These are phyloP conservation scores for Aspergillus ellipticus DNA, from an alignment of 495 filamentous ascomycete genomes.

Conservation along the genomic window DNA sequence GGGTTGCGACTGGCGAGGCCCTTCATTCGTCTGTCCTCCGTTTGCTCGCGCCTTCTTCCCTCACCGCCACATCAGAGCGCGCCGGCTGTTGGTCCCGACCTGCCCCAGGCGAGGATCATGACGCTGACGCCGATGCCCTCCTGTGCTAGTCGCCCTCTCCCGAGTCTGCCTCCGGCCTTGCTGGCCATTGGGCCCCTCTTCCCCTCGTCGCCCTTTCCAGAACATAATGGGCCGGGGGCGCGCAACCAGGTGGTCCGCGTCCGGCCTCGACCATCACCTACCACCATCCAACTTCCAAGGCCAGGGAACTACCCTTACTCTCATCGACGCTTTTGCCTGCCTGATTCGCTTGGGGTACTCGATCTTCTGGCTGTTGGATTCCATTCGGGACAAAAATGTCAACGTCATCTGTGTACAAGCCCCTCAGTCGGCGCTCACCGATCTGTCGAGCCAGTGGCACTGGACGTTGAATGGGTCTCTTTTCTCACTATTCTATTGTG, in stretches of 20 bases:
- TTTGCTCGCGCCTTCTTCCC: conserved; percentile 23
- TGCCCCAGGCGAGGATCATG: not conserved
- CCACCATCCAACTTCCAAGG: not conserved
- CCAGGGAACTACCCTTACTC: not conserved
- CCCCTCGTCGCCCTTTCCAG: conserved; percentile 15
- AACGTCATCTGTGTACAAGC: conserved; percentile 4
- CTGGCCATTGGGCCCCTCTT: conserved; percentile 20
- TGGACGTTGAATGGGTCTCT: not conserved
- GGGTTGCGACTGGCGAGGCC: conserved; percentile 25
- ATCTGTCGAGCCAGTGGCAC: not conserved
- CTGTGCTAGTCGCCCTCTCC: conserved; percentile 20
- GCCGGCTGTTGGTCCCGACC: not conserved
- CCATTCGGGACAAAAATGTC: not conserved
- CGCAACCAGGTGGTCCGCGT: conserved; percentile 7
- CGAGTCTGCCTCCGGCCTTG: conserved; percentile 25
- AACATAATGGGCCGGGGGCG: conserved; percentile 12
- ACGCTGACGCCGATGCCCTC: not conserved
- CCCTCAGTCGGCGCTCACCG: not conserved
- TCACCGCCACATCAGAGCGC: conserved; percentile 42
- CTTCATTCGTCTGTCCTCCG: conserved; percentile 31
- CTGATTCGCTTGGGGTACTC: conserved; percentile 2
- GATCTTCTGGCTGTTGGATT: not conserved
- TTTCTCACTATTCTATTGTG: not conserved
- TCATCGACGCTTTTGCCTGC: conserved; percentile 10
- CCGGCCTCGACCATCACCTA: no score